Percentiles rank a stretch among this genome's conserved stretches.
These are phyloP conservation scores for Neoscytalidium dimidiatum DNA, from an alignment of 2,329 filamentous ascomycete genomes.

Conservation along the genomic window DNA sequence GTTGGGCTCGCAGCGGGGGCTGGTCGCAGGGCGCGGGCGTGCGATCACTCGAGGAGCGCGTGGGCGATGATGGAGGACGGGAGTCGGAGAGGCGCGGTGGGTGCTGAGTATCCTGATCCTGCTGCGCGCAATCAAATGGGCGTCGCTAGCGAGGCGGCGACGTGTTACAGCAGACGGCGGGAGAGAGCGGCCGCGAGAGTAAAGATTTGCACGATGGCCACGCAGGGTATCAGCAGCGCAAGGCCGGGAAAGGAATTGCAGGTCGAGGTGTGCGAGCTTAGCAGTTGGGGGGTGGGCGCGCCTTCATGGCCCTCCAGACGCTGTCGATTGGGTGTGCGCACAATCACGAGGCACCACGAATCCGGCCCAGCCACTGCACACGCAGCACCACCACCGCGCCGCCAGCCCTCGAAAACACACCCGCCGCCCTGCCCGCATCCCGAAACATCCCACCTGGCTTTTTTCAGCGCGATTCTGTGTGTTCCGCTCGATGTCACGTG, in stretches of 20 bases:
- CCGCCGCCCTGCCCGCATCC: background rate
- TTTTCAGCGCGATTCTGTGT: background rate
- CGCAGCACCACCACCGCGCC: background rate
- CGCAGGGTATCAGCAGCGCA: slow-evolving; percentile 16
- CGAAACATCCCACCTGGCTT: background rate
- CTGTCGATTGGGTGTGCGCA: slow-evolving; percentile 14
- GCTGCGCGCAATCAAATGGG: slow-evolving; percentile 21
- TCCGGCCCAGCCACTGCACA: background rate
- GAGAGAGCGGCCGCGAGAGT: slow-evolving; percentile 4
- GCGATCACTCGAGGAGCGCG: slow-evolving; percentile 23
- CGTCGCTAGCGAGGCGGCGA: slow-evolving; percentile 19
- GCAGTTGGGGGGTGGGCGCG: slow-evolving; percentile 10
- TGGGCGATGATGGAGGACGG: slow-evolving; percentile 23
- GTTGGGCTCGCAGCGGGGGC: background rate
- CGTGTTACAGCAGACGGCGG: slow-evolving; percentile 11
- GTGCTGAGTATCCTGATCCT: slow-evolving; percentile 19
- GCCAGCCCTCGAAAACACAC: slow-evolving; percentile 1
- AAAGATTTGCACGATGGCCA: slow-evolving; percentile 14
- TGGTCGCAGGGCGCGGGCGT: slow-evolving; percentile 16
- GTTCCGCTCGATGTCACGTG: slow-evolving; percentile 2
- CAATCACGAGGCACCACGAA: slow-evolving; percentile 12
- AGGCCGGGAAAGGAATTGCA: slow-evolving; percentile 17
- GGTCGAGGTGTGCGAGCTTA: slow-evolving; percentile 18
- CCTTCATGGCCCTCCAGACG: background rate
- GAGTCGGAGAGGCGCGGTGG: slow-evolving; percentile 17